Evolutionary conservation across 1,284 basidiomycete genomes (phyloP).

Genomic region (Marasmius fiardii): DNA sequence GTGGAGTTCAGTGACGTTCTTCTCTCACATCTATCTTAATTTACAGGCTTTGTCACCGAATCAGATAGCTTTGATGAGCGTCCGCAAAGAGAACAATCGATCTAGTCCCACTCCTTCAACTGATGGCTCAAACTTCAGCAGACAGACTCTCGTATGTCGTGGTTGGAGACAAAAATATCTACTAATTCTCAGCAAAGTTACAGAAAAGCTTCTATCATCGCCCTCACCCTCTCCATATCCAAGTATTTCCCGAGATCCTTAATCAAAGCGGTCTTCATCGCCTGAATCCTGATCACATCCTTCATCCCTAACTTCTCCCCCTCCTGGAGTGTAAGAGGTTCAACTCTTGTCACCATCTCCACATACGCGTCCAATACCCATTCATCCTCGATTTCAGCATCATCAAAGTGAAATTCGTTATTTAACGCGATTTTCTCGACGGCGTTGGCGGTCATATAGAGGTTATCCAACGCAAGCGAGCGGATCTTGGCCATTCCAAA

Average conservation of each 20-base stretch:
- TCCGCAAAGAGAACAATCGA: not conserved
- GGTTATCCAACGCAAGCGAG: slow-evolving; percentile 3
- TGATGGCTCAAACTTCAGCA: too few species aligned
- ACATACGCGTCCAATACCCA: slow-evolving; percentile 8
- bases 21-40: too few species aligned
- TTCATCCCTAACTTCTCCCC: slow-evolving; percentile 10
- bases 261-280: slow-evolving; percentile 8
- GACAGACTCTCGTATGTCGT: too few species aligned
- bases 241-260: slow-evolving; percentile 5
- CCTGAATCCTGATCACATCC: slow-evolving; percentile 6
- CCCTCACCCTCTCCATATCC: slow-evolving; percentile 5
- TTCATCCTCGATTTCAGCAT: slow-evolving; percentile 1
- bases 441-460: slow-evolving; percentile 6
- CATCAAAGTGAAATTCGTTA: slow-evolving; percentile 4
- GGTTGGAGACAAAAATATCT: not conserved
- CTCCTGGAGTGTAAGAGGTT: slow-evolving; percentile 9
- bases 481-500: slow-evolving; percentile 9
- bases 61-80: not conserved
- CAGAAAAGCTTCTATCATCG: slow-evolving; percentile 11
- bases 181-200: not conserved
- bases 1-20: too few species aligned
- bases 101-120: not conserved
- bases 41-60: too few species aligned
- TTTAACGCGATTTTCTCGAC: slow-evolving; percentile 8
- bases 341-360: slow-evolving; percentile 9